phyloP scores from a whole-genome alignment of 2,329 filamentous ascomycete species.

The Davidsoniella neocaledoniae region DNA sequence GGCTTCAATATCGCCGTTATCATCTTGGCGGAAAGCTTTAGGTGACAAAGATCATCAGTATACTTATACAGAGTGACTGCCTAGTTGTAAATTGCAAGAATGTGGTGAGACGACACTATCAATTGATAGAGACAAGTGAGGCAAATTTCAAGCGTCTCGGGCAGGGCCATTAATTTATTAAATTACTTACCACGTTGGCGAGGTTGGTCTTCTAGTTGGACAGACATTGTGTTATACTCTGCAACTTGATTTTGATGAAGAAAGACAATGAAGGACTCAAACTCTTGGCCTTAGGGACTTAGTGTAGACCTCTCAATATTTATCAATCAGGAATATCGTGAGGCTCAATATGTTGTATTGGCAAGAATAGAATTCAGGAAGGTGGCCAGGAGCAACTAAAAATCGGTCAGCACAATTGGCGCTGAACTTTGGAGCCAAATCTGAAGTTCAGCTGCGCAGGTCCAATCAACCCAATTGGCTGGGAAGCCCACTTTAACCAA shows the following conservation, averaged over 20 bases:
- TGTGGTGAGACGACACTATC: neutral
- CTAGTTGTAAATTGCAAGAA: neutral
- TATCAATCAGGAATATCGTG: too few species aligned
- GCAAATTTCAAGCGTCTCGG: neutral
- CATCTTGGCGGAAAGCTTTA: conserved; percentile 58
- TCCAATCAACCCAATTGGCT: too few species aligned
- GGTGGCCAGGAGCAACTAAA: too few species aligned
- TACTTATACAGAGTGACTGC: neutral
- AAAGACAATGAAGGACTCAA: neutral
- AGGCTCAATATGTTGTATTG: too few species aligned
- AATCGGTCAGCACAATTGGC: too few species aligned
- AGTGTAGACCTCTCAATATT: too few species aligned
- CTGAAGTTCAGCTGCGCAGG: too few species aligned
- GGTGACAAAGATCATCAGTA: neutral
- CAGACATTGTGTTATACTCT: conserved; percentile 1
- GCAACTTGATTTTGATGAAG: neutral
- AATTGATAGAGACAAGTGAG: neutral
- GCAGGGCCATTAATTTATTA: neutral
- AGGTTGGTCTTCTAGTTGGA: neutral
- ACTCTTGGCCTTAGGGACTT: too few species aligned
- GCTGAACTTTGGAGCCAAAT: too few species aligned
- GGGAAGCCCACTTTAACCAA: too few species aligned
- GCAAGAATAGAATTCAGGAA: too few species aligned
- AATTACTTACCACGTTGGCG: conserved; percentile 7
- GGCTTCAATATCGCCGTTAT: conserved; percentile 51